Evolutionary conservation across 2,329 filamentous ascomycete genomes (phyloP), one percentile per base, ranked within the genome.

Genomic region (Penicillium aurantiogriseum): DNA sequence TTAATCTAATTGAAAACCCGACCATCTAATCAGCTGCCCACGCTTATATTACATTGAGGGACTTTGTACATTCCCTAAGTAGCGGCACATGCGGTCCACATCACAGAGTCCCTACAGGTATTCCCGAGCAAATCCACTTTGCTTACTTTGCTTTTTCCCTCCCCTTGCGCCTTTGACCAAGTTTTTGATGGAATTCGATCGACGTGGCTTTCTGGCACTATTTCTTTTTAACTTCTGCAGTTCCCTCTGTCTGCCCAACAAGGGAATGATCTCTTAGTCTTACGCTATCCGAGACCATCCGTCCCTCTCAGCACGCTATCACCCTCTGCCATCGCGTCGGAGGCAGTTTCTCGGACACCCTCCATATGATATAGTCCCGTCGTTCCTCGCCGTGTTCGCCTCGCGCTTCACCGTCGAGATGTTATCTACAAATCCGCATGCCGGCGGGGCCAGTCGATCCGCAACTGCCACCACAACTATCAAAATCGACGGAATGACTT

Each of bases 401-500:
- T 21, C 46, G 40, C 33, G 40, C 56, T 59, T 54, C 54, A 44
- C 40, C 53, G 38, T 61, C 56, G 54, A 48, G 51, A 61, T 64
- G 62, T 61, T 63, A 54, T 60, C 61, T 46, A 57, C 23, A 3
- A 52, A 64, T 47, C 43, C 47, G 35, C 35, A 60, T 52, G 54
- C 60, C 58, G n/a, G 59, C 67, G 58, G 63, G 58, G 27, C 55
- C 19, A 44, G 46, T 48, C 65, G 46, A 57, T 81, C 82, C 36
- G 78, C 83, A 72, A 89, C 95, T 86, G 91, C 91, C 39, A 96
- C 90, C 13, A 97, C 94, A 33, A 97, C 92, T 21, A 78, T 99
- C 59, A 90, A 88, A 69, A 89, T 99, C 40, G 91, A 89, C 65
- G 94, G 94, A 66, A 99, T 83, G 80, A 84, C 82, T 63, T 99